Evolutionary conservation across 2,329 filamentous ascomycete genomes (phyloP).

Genomic region (Fusarium torulosum): DNA sequence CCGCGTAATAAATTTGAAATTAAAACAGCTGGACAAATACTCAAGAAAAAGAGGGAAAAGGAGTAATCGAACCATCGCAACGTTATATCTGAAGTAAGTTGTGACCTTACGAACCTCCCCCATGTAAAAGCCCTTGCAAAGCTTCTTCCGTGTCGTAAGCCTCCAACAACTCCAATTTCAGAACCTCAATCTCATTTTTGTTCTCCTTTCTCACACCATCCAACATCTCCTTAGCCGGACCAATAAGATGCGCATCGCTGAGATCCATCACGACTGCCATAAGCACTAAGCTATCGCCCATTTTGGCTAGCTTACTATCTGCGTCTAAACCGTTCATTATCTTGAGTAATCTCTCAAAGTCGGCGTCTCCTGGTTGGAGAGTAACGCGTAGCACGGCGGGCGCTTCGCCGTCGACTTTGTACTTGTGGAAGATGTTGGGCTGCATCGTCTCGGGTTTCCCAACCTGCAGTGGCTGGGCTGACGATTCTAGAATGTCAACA

Average conservation of each 20-base stretch:
- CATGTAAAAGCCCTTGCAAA: background rate
- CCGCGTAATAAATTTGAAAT: too few relatives aligned
- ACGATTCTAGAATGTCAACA: background rate
- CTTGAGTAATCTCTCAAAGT: constrained; percentile 1
- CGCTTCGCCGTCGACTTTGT: background rate
- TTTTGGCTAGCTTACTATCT: background rate
- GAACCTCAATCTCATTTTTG: background rate
- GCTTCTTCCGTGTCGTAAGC: background rate
- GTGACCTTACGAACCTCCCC: background rate
- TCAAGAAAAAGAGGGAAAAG: too few relatives aligned
- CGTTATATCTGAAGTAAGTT: background rate
- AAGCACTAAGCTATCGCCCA: constrained; percentile 13
- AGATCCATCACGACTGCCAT: constrained; percentile 17
- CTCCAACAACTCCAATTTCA: background rate
- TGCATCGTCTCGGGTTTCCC: background rate
- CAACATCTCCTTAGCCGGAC: background rate
- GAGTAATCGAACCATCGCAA: too few relatives aligned
- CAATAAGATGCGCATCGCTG: constrained; percentile 6
- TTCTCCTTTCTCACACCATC: background rate
- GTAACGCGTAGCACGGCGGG: background rate
- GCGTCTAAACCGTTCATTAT: constrained; percentile 6
- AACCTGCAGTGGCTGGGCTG: background rate
- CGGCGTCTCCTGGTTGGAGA: background rate
- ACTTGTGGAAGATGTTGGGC: constrained; percentile 4
- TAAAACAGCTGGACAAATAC: too few relatives aligned